Percentiles rank a stretch among this genome's conserved stretches.
These are phyloP conservation scores for Helicocarpus griseus DNA, from an alignment of 2,329 filamentous ascomycete species.

Conservation along the genomic window DNA sequence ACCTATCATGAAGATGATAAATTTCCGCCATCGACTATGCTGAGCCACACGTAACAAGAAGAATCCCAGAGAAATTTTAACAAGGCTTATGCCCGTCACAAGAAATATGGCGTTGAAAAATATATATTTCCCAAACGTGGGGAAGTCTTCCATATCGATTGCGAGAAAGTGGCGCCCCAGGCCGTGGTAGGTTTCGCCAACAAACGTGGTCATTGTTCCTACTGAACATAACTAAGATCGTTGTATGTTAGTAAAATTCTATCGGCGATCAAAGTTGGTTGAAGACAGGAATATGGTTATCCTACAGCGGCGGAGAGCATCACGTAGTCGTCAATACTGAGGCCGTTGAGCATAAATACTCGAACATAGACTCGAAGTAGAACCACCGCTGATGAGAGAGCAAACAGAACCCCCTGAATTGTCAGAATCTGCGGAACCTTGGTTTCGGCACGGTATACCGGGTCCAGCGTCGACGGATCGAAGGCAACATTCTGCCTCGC, in stretches of 20 bases:
- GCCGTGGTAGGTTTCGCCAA: neutral
- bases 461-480: neutral
- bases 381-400: neutral
- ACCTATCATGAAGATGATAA: slow-evolving; percentile 3
- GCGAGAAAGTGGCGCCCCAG: neutral
- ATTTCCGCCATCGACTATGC: neutral
- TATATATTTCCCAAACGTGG: neutral
- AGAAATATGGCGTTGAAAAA: neutral
- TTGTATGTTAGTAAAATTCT: neutral
- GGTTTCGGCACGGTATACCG: neutral
- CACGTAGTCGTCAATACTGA: neutral
- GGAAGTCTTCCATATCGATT: too few relatives aligned
- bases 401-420: neutral
- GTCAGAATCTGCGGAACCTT: neutral
- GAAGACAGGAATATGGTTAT: neutral
- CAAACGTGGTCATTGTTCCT: neutral
- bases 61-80: neutral
- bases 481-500: neutral
- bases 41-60: neutral
- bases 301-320: neutral
- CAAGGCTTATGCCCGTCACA: neutral
- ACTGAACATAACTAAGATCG: neutral
- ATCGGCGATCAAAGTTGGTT: neutral
- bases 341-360: neutral
- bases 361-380: neutral